Percentiles rank a stretch among this genome's conserved stretches.
Conservation (phyloP, 2,329 filamentous ascomycete species). For the Alternaria sp. region DNA sequence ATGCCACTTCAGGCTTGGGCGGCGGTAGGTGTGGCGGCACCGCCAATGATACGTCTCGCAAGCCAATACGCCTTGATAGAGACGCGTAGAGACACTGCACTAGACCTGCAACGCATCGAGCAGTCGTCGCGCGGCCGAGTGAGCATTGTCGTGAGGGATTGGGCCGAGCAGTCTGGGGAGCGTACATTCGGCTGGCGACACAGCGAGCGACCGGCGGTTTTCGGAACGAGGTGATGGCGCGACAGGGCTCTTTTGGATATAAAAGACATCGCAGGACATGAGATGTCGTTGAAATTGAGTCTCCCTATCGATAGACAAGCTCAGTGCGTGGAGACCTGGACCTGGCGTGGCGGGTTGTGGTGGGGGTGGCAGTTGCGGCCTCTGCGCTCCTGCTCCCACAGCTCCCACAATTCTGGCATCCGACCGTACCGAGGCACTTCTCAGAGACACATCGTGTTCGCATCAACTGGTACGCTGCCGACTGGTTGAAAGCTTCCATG, state of each 20-base stretch:
- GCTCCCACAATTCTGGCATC: conserved; percentile 17
- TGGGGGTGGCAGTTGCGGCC: conserved; percentile 11
- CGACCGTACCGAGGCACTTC: neutral
- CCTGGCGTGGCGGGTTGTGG: conserved; percentile 11
- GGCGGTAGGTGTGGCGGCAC: conserved; percentile 2
- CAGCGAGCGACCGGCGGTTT: neutral
- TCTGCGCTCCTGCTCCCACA: neutral
- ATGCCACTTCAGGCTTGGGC: conserved; percentile 6
- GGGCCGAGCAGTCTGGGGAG: neutral
- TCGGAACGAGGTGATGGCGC: neutral
- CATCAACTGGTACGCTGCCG: neutral
- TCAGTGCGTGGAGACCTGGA: conserved; percentile 16
- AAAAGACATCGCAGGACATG: neutral
- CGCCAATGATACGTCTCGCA: conserved; percentile 11
- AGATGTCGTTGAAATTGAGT: conserved; percentile 27
- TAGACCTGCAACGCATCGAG: conserved; percentile 8
- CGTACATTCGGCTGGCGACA: conserved; percentile 1
- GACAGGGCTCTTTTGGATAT: neutral
- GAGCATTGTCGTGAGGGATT: neutral
- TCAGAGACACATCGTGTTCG: neutral
- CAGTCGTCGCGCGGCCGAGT: conserved; percentile 2
- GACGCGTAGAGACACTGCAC: conserved; percentile 3
- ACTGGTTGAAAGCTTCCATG: neutral
- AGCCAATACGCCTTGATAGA: neutral
- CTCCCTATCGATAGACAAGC: conserved; percentile 24